phyloP scores from a whole-genome alignment of 768 basidiomycete genomes.

The Termitomyces sp. region DNA sequence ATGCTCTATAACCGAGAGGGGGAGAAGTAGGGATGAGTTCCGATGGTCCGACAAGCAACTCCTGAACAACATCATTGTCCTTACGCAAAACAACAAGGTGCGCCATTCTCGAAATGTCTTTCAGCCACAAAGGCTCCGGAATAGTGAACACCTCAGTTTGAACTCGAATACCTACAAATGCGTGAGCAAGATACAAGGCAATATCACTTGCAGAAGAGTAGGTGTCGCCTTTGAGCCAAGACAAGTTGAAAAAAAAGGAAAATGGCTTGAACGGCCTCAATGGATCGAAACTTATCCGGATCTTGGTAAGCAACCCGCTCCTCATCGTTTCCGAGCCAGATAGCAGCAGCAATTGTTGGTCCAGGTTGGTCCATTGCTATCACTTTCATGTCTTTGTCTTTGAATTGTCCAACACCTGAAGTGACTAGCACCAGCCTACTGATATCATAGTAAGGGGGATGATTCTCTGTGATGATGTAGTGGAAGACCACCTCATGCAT shows the following conservation, averaged over 20 bases:
- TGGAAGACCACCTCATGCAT: slow-evolving; percentile 1
- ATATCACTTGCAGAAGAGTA: neutral
- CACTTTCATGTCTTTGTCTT: neutral
- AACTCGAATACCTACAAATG: neutral
- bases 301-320: neutral
- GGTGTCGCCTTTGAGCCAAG: neutral
- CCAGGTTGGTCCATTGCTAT: slow-evolving; percentile 4
- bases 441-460: neutral
- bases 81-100: neutral
- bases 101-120: neutral
- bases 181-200: slow-evolving; percentile 1
- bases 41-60: neutral
- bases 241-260: neutral
- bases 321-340: neutral
- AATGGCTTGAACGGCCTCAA: neutral
- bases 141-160: neutral
- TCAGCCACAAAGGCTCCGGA: neutral
- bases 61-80: neutral
- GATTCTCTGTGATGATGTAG: neutral
- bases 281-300: neutral
- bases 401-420: neutral
- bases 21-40: neutral
- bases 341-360: slow-evolving; percentile 2
- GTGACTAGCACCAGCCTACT: neutral
- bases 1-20: slow-evolving; percentile 1